Percentiles rank a stretch among this genome's conserved stretches.
These are phyloP conservation scores for Wickerhamomyces strasburgensis DNA, from an alignment of 805 yeast genomes.

Conservation along the genomic window DNA sequence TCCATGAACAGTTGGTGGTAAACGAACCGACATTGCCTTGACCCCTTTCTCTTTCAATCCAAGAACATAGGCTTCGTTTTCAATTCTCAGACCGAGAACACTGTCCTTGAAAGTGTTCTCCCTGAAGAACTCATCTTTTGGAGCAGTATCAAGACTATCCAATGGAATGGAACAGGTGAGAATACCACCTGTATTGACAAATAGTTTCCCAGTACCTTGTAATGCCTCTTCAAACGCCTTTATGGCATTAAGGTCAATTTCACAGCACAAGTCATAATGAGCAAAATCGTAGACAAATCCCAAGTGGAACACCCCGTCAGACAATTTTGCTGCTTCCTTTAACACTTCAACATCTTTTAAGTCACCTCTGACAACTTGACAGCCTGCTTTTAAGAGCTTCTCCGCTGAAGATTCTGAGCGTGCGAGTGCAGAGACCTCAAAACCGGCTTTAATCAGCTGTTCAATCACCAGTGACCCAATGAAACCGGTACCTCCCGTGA, in stretches of 20 bases:
- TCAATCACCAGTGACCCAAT: conserved; percentile 26
- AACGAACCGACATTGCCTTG: conserved; percentile 22
- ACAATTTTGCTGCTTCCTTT: conserved; percentile 23
- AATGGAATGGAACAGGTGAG: conserved; percentile 6
- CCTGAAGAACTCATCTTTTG: conserved; percentile 9
- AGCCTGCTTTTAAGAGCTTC: conserved; percentile 25
- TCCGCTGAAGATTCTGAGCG: conserved; percentile 29
- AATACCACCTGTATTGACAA: conserved; percentile 27
- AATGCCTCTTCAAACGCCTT: conserved; percentile 26
- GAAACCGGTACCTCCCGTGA: conserved; percentile 35
- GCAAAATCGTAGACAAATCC: conserved; percentile 32
- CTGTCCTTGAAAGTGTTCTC: not conserved
- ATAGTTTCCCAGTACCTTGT: conserved; percentile 27
- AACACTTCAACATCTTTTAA: conserved; percentile 28
- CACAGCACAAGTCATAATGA: conserved; percentile 13
- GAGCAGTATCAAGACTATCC: conserved; percentile 8
- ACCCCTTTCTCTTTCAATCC: conserved; percentile 25
- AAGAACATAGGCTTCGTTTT: conserved; percentile 14
- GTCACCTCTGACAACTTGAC: conserved; percentile 26
- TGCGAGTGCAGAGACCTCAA: conserved; percentile 29
- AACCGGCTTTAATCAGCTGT: conserved; percentile 22
- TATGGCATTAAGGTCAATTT: conserved; percentile 26
- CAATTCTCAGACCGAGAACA: conserved; percentile 8
- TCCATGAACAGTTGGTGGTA: conserved; percentile 35
- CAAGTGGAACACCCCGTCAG: conserved; percentile 35